Conservation (phyloP, 169 alveolate genomes). For the Eimeria acervulina region DNA sequence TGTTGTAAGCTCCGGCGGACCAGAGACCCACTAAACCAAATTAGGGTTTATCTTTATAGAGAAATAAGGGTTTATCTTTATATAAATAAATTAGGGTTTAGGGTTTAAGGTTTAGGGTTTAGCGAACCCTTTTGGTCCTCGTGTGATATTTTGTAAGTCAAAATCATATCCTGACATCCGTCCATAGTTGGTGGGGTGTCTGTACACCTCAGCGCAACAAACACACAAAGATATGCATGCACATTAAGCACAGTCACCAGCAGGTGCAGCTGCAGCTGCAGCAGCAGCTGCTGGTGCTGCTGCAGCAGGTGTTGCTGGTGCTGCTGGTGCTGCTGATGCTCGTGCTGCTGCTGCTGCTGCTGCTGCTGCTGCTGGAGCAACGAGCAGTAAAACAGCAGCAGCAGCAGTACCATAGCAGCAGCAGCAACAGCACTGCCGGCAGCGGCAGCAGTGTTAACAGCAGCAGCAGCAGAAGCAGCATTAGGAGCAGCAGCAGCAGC, state of each 20-base stretch:
- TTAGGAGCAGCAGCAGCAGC: constrained; percentile 53
- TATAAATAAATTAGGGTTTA: not conserved
- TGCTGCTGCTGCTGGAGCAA: constrained; percentile 69
- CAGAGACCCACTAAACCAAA: not conserved
- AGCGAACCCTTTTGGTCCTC: not conserved
- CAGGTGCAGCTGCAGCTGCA: constrained; percentile 9
- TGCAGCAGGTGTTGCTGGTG: too few relatives aligned
- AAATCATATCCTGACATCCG: constrained; percentile 18
- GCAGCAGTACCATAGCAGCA: not conserved
- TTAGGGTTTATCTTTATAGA: not conserved
- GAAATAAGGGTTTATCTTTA: not conserved
- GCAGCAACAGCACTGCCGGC: not conserved
- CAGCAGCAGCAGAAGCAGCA: constrained; percentile 35
- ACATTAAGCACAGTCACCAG: not conserved
- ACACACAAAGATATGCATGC: not conserved
- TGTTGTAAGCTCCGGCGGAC: too few relatives aligned
- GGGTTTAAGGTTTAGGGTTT: not conserved
- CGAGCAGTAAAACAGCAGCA: not conserved
- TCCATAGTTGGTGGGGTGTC: constrained; percentile 39
- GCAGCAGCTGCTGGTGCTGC: too few relatives aligned
- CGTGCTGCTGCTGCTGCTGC: constrained; percentile 55
- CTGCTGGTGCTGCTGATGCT: too few relatives aligned
- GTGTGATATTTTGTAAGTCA: constrained; percentile 25
- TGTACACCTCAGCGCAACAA: constrained; percentile 34
- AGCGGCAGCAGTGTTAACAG: not conserved